A percentile compares a stretch with the other conserved stretches of the same genome.
phyloP scores from a whole-genome alignment of 192 early-diverging fungal species.

The Coemansia sp. region DNA sequence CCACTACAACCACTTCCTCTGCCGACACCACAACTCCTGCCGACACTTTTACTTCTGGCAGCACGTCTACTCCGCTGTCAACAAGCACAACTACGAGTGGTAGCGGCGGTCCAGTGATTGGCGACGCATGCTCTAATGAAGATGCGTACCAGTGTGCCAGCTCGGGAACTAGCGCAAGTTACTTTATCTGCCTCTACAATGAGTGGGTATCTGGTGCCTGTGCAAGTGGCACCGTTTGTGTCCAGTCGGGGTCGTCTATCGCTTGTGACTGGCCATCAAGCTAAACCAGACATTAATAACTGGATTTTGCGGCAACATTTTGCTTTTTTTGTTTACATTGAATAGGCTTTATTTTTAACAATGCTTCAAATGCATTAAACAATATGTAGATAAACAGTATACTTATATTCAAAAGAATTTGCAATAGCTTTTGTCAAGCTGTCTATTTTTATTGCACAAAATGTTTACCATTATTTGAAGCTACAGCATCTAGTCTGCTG shows the following conservation, averaged over 20 bases:
- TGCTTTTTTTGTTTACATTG: no score
- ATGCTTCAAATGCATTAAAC: not conserved
- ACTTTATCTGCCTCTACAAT: slow-evolving; percentile 16
- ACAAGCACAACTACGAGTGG: not conserved
- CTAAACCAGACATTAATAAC: not conserved
- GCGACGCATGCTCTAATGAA: slow-evolving; percentile 3
- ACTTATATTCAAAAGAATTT: no score
- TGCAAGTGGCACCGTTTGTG: slow-evolving; percentile 19
- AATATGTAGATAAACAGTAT: not conserved
- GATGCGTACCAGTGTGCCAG: slow-evolving; percentile 19
- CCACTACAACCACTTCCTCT: not conserved
- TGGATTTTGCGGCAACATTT: not conserved
- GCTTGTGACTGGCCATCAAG: slow-evolving; percentile 16
- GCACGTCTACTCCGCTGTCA: not conserved
- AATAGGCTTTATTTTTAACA: not conserved
- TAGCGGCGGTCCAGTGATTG: slow-evolving; percentile 11
- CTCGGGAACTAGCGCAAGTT: slow-evolving; percentile 8
- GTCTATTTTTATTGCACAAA: no score
- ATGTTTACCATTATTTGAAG: no score
- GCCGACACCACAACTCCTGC: not conserved
- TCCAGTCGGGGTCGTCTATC: slow-evolving; percentile 16
- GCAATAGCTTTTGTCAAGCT: no score
- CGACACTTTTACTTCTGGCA: not conserved
- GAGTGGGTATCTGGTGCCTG: slow-evolving; percentile 18
- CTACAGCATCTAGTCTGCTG: no score